Percentiles rank a stretch among this genome's conserved stretches.
phyloP scores from a whole-genome alignment of 257 asterid genomes.

The Thymus mandschuricus region DNA sequence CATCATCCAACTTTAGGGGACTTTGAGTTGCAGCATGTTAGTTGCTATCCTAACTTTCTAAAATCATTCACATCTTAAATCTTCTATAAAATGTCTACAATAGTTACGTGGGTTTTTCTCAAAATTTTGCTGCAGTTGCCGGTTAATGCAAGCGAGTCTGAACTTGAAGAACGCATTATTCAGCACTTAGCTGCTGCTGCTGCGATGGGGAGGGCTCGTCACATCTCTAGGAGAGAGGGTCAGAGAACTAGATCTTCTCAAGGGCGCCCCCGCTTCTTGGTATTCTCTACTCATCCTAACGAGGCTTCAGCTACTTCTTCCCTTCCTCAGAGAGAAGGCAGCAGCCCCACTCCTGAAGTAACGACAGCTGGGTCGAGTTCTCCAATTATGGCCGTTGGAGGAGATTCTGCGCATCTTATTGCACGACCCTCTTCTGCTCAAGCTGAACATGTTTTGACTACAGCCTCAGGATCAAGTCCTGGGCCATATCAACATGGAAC shows the following conservation, averaged over 20 bases:
- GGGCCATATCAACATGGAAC: conserved; percentile 49
- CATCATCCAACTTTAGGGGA: conserved; percentile 93
- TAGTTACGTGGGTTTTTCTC: conserved; percentile 3
- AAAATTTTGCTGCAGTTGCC: conserved; percentile 61
- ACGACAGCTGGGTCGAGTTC: conserved; percentile 46
- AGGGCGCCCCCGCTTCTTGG: conserved; percentile 78
- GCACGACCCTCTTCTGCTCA: conserved; percentile 44
- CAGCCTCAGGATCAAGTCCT: conserved; percentile 50
- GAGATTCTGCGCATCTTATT: conserved; percentile 49
- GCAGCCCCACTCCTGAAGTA: conserved; percentile 41
- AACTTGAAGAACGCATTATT: conserved; percentile 86
- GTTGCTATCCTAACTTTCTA: conserved; percentile 27
- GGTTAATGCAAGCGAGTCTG: conserved; percentile 79
- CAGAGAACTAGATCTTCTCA: conserved; percentile 76
- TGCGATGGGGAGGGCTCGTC: conserved; percentile 93
- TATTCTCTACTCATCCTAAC: conserved; percentile 69
- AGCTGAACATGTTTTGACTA: conserved; percentile 46
- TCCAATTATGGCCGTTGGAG: conserved; percentile 52
- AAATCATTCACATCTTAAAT: neutral
- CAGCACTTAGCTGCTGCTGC: conserved; percentile 97
- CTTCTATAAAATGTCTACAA: neutral
- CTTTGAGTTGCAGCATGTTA: conserved; percentile 90
- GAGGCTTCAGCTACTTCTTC: conserved; percentile 47
- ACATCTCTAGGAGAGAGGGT: conserved; percentile 79
- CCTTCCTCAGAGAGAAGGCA: conserved; percentile 45